Conservation (phyloP, 768 basidiomycete species). For the Phanerochaete carnosa region DNA sequence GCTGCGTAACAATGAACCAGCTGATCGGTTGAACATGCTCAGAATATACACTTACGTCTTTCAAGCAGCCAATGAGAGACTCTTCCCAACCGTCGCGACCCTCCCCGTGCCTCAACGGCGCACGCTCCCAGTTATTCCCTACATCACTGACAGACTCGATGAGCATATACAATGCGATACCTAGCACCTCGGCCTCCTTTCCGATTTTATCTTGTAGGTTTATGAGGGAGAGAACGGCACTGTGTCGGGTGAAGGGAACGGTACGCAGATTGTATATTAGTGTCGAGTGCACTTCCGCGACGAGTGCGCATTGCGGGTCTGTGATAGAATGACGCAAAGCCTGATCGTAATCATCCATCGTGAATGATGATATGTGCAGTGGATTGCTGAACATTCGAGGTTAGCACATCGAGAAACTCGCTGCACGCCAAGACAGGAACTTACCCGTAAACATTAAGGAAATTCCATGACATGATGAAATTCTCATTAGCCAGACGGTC, state of each 20-base stretch:
- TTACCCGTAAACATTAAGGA: slow-evolving; percentile 91
- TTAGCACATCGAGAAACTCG: too few relatives aligned
- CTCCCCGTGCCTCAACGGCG: slow-evolving; percentile 69
- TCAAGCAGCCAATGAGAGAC: slow-evolving; percentile 81
- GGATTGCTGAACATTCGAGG: slow-evolving; percentile 63
- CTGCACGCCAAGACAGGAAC: slow-evolving; percentile 30
- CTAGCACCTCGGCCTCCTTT: slow-evolving; percentile 43
- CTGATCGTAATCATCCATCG: slow-evolving; percentile 90
- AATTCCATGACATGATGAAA: slow-evolving; percentile 93
- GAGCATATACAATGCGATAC: slow-evolving; percentile 61
- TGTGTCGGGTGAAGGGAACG: slow-evolving; percentile 71
- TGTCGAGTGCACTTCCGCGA: slow-evolving; percentile 85
- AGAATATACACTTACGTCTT: slow-evolving; percentile 65
- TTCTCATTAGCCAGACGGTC: slow-evolving; percentile 67
- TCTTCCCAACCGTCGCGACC: slow-evolving; percentile 90
- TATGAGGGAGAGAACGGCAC: slow-evolving; percentile 66
- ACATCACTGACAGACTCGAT: slow-evolving; percentile 70
- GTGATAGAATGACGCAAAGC: slow-evolving; percentile 72
- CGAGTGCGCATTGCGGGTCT: slow-evolving; percentile 71
- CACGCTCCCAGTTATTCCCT: slow-evolving; percentile 85
- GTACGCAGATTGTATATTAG: slow-evolving; percentile 91
- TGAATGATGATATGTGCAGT: slow-evolving; percentile 81
- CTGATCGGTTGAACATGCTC: not conserved
- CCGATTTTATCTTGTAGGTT: slow-evolving; percentile 38
- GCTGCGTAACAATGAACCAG: slow-evolving; percentile 38